Conservation (phyloP, 768 basidiomycete genomes). For the Auricularia cornea region DNA sequence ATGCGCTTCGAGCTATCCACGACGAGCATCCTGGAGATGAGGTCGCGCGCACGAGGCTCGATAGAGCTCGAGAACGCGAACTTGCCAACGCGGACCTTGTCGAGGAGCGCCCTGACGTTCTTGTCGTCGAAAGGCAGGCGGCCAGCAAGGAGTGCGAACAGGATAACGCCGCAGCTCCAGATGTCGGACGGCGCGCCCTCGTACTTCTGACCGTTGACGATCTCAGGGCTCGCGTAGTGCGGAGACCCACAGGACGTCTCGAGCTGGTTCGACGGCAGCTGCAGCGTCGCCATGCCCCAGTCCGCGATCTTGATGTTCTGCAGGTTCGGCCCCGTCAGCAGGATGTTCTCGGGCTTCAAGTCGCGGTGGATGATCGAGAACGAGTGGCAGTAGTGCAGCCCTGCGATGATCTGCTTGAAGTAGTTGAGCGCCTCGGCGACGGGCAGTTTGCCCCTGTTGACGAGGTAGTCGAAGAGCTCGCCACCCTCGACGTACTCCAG, state of each 20-base stretch:
- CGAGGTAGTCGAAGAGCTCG: slow-evolving; percentile 90
- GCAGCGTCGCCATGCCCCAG: slow-evolving; percentile 97
- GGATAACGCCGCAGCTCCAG: slow-evolving; percentile 94
- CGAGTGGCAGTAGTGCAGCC: slow-evolving; percentile 87
- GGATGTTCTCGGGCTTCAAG: slow-evolving; percentile 88
- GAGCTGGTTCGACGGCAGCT: slow-evolving; percentile 52
- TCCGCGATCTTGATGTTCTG: slow-evolving; percentile 91
- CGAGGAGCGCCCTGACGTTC: slow-evolving; percentile 64
- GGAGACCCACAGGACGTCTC: slow-evolving; percentile 89
- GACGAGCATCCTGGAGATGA: slow-evolving; percentile 74
- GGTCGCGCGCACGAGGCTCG: slow-evolving; percentile 60
- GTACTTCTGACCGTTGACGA: slow-evolving; percentile 75
- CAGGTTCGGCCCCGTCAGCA: slow-evolving; percentile 46
- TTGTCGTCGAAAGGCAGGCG: slow-evolving; percentile 92
- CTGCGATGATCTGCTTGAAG: slow-evolving; percentile 90
- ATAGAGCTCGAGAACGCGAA: slow-evolving; percentile 71
- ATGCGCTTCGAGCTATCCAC: slow-evolving; percentile 69
- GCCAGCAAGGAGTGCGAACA: slow-evolving; percentile 82
- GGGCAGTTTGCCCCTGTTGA: slow-evolving; percentile 64
- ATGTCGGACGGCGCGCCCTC: slow-evolving; percentile 85
- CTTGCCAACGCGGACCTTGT: slow-evolving; percentile 66
- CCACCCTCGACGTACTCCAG: slow-evolving; percentile 93
- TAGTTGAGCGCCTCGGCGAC: slow-evolving; percentile 68
- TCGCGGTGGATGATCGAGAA: slow-evolving; percentile 93
- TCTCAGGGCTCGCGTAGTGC: slow-evolving; percentile 92